These are phyloP conservation scores for Pichia sp. DNA, from an alignment of 1,139 yeast species.

Conservation along the genomic window DNA sequence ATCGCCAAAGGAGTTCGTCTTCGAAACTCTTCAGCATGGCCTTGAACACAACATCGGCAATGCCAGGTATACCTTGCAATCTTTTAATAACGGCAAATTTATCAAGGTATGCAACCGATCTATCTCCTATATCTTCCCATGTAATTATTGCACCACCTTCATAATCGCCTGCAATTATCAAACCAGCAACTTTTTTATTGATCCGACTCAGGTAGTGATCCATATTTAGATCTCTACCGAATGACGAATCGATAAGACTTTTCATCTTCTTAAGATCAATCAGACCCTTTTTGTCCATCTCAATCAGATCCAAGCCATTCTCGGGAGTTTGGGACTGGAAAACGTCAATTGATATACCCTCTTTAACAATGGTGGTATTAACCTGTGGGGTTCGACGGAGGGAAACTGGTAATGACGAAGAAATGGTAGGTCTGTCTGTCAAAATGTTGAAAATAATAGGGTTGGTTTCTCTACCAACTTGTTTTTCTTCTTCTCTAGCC, in stretches of 20 bases:
- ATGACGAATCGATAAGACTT: conserved; percentile 72
- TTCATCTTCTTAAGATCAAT: conserved; percentile 59
- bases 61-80: conserved; percentile 88
- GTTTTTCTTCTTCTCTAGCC: conserved; percentile 55
- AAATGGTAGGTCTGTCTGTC: conserved; percentile 90
- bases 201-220: conserved; percentile 66
- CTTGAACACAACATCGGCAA: conserved; percentile 91
- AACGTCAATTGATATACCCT: conserved; percentile 67
- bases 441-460: conserved; percentile 87
- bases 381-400: conserved; percentile 60
- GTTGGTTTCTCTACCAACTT: conserved; percentile 59
- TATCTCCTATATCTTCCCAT: conserved; percentile 34
- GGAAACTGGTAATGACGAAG: conserved; percentile 87
- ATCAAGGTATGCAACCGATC: conserved; percentile 69
- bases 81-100: conserved; percentile 86
- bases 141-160: conserved; percentile 95
- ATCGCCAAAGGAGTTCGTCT: conserved; percentile 83
- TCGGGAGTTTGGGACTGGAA: conserved; percentile 33
- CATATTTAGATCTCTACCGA: conserved; percentile 63
- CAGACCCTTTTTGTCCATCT: conserved; percentile 45
- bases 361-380: conserved; percentile 76
- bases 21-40: conserved; percentile 68
- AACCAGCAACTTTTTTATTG: conserved; percentile 63
- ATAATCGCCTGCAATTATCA: conserved; percentile 88
- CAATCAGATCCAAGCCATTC: conserved; percentile 40